Evolutionary conservation across 495 filamentous ascomycete species (phyloP), one percentile per base, ranked within the genome.

Genomic region (Xylaria curta): DNA sequence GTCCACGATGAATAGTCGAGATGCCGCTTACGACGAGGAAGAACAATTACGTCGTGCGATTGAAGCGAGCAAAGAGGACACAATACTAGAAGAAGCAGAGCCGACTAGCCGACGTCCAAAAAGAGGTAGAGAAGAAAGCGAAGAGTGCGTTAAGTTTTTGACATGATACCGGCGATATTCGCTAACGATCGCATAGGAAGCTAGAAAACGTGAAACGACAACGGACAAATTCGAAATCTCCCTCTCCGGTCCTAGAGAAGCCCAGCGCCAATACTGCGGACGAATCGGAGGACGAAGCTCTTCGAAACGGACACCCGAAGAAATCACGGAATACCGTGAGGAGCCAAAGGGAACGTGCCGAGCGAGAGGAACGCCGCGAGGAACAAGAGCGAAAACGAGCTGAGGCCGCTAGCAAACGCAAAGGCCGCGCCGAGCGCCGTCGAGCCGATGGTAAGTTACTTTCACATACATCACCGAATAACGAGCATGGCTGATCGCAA

Each of bases 1-100:
- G 19, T 97, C 95, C 36, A 99, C 96, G 10, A 97, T 98, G 94
- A 97, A 98, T 77, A 98, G 97, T 79, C 89, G 95, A 65, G 94
- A 95, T 78, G 95, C 96, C 62, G 94, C 93, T 7, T 98, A 98
- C 77, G 95, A 98, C 74, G 95, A 97, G 81, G 94, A 97, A 73
- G 96, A 97, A 80, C 90, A 93, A 70, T 79, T 99, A 40, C 89
- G 94, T 69, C 87, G 91, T 74, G 97, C 94, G 21, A 93, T 99
- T 76, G 96, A 98, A 79, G 94, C 97, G 70, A 99, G 96, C 83
- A 98, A 94, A 80, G 89, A 92, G 75, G 89, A 90, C n/a, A 85
- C 85, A 42, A 79, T 78, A 69, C 76, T 81, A 40, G 84, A 86
- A 53, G 79, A 79, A 17, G 82, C 83, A 42, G 90, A 87, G 26